Base-by-base conservation (phyloP, 345 rosid genomes). In the Linum usitatissimum region DNA sequence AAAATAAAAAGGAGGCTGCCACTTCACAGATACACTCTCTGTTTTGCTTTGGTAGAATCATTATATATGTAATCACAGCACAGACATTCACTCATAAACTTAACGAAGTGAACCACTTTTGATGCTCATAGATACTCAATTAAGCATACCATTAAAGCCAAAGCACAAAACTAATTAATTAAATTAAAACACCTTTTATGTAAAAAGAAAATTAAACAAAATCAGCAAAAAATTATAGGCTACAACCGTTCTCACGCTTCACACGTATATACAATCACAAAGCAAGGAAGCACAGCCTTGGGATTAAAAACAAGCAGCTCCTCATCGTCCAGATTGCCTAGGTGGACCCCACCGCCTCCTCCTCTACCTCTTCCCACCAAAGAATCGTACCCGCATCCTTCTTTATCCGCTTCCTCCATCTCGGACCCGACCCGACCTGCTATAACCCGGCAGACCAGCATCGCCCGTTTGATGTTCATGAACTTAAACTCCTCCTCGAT, bases 281-380 rank as follows among this genome's bases (percentile, higher is more conserved):
- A 93, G 81, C 97, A 93, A 67, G 99, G 96, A 73, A 93, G 97
- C 78, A 90, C 92, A 57, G 97, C 97, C 90, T 94, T 84, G 20
- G 99, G 99, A 82, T 90, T 90, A 70, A 87, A 90, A 68, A 93
- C 92, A 42, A 84, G 8, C 18, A 93, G 76, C 80, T 90, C 99
- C 63, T 90, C 92, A 18, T 87, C 95, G 57, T 90, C 96, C 70
- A 82, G 13, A 63, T 84, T 83, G 8, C 72, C 23, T 20, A 20
- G 59, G 3, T 73, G 63, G 66, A 73, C 64, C 75, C 79, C 82
- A 61, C 82, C 63, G 30, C 6, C 15, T 12, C 62, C 63, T 14
- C 75, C 78, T 23, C 80, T 82, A 42, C 80, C 83, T 49, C 93
- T 76, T 19, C 87, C 89, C 3, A 84, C 65, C 6, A 89, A 70